Evolutionary conservation across 2,329 filamentous ascomycete genomes (phyloP), one percentile per base, ranked within the genome.

Genomic region (Aurifilum marmelostoma): DNA sequence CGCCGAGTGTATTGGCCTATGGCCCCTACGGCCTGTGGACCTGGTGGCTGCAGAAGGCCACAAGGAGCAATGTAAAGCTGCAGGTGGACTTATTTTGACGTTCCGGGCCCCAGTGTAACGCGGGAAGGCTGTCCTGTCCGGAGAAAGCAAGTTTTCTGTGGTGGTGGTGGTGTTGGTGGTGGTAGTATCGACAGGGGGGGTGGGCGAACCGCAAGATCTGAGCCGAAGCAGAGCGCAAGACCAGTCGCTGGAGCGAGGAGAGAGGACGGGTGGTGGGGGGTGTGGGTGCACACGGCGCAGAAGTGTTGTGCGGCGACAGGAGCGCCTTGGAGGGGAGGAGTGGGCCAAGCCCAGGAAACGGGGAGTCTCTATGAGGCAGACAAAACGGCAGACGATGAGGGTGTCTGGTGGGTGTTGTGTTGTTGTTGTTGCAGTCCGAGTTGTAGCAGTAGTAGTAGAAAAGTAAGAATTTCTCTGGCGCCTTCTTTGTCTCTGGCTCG

Each of bases 171-270:
- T 34, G 34, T 4, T 34, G 34, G 34, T 34, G 8, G 34, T 34
- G 8, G 34, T 34, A 34, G 34, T 34, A 34, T 34, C 39, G 61
- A 68, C 47, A 86, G 27, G 27, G 62, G n/a, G 14, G 27, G 39
- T 24, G 43, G 43, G 43, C 32, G n/a, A 54, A 29, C 24, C 67
- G 14, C 29, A 7, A 68, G 27, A 56, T 11, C 6, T 54, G 59
- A 54, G 56, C 41, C 43, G 54, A 47, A 62, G 54, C 39, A 52
- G 52, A 61, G 16, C 47, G 50, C 59, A 27, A 39, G 27, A 59
- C 63, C 18, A 65, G 50, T 64, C 34, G 43, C 43, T 11, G 18
- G 47, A 43, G 63, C 18, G 67, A 61, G 56, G 34, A 61, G 24
- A 56, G 41, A 32, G 41, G 41, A 27, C 14, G 34, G 34, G 39